Evolutionary conservation across 306 rosid species (phyloP), one percentile per base, ranked within the genome.

Genomic region (Quercus glauca): DNA sequence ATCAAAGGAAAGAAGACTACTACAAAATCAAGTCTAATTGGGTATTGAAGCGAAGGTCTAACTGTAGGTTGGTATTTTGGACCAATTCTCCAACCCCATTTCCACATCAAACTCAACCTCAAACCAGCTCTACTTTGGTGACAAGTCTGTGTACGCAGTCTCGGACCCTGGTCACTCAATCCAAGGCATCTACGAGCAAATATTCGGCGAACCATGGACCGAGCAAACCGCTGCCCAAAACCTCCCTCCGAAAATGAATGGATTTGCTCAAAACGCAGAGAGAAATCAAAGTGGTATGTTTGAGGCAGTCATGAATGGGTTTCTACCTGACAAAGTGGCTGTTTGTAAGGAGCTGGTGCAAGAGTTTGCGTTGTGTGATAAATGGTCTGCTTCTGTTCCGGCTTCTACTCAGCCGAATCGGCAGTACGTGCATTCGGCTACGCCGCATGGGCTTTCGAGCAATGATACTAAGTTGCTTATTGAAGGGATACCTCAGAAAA

Each of bases 401-500:
- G 70, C 97, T 0, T 82, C 88, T 33, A 93, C 98, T 33, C 98
- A 93, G 76, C 94, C 98, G 74, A 93, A 91, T 85, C 83, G 98
- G 81, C 85, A 87, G 41, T 93, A 45, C 11, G 88, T 93, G 65
- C 98, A 93, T 71, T 93, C 98, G 2, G 98, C 94, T 4, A 91
- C 98, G 35, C 91, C 97, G 58, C 72, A 88, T 75, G 98, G 97
- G 58, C 41, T 91, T 72, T 70, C 76, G 6, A 73, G 92, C 45
- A 92, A 88, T 19, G 97, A 88, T 25, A 67, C 88, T 2, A 11
- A 69, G 53, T 70, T 69, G 85, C 87, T 93, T 11, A 23, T 93
- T 0, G 84, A 82, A 20, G 97, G 98, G 4, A 31, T 93, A 78
- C 97, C 98, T 55, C 98, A 93, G 83, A 93, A 91, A 78, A 93